These are phyloP conservation scores for Ramaria rubella DNA, from an alignment of 768 basidiomycete genomes.

Conservation along the genomic window DNA sequence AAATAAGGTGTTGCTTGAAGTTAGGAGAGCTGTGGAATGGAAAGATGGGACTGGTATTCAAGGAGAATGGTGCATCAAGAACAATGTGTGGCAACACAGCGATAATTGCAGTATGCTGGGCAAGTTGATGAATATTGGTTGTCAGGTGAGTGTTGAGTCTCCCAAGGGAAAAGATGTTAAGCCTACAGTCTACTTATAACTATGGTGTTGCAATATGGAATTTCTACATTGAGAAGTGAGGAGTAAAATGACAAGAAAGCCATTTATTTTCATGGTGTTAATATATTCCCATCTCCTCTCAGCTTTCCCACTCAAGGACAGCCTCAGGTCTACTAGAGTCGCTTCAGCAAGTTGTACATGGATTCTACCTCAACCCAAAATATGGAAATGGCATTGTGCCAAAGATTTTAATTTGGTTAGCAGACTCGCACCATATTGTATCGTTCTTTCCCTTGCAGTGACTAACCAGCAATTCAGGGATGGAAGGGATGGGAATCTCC, in stretches of 20 bases:
- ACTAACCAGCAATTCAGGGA: constrained; percentile 39
- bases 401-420: constrained; percentile 50
- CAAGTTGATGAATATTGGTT: constrained; percentile 63
- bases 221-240: constrained; percentile 62
- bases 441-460: not conserved
- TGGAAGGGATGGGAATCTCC: constrained; percentile 60
- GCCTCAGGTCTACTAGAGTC: constrained; percentile 63
- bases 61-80: constrained; percentile 51
- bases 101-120: constrained; percentile 50
- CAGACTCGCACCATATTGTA: not conserved
- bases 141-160: constrained; percentile 38
- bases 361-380: constrained; percentile 56
- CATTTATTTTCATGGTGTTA: constrained; percentile 55
- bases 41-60: constrained; percentile 45
- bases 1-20: constrained; percentile 21
- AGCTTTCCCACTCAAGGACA: not conserved
- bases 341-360: constrained; percentile 65
- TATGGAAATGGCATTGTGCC: constrained; percentile 41
- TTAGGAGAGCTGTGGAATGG: constrained; percentile 48
- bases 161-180: too few relatives aligned
- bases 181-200: constrained; percentile 52
- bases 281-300: not conserved
- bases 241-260: constrained; percentile 33
- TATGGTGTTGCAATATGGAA: constrained; percentile 53
- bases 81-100: not conserved